Percentiles rank a stretch among this genome's conserved stretches.
Evolutionary conservation across 371 early-diverging fungal species (phyloP).

Genomic region (Apophysomyces sp.): DNA sequence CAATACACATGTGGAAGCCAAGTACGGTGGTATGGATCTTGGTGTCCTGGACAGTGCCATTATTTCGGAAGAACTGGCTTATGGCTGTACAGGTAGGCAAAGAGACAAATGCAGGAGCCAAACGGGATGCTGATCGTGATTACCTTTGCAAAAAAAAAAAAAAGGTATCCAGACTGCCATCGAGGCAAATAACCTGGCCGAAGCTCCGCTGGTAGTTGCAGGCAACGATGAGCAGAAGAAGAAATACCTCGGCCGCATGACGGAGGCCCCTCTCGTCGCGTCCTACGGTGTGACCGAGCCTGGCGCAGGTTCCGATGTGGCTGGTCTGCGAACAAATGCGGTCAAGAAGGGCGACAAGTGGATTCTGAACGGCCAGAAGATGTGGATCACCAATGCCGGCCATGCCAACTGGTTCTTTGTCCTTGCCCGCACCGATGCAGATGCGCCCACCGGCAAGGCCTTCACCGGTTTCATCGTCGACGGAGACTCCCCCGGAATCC

Average conservation of each 20-base stretch:
- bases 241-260: conserved; percentile 94
- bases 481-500: conserved; percentile 86
- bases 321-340: conserved; percentile 64
- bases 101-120: not conserved
- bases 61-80: conserved; percentile 89
- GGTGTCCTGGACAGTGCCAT: conserved; percentile 81
- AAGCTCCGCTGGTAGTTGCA: conserved; percentile 91
- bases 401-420: conserved; percentile 99
- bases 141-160: not conserved
- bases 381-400: conserved; percentile 94
- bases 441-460: conserved; percentile 81
- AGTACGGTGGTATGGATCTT: conserved; percentile 87
- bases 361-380: conserved; percentile 79
- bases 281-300: conserved; percentile 95
- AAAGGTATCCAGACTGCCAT: conserved; percentile 90
- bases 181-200: conserved; percentile 93
- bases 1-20: conserved; percentile 88
- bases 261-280: conserved; percentile 88
- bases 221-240: conserved; percentile 85
- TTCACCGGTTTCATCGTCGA: conserved; percentile 98
- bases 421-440: conserved; percentile 87
- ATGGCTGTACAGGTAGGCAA: conserved; percentile 83
- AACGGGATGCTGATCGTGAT: too few species aligned
- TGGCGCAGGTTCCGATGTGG: conserved; percentile 80
- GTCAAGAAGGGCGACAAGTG: conserved; percentile 68